A percentile compares a stretch with the other conserved stretches of the same genome.
Conservation (phyloP, 148 eudicot genomes). For the Polygonum maritimum region DNA sequence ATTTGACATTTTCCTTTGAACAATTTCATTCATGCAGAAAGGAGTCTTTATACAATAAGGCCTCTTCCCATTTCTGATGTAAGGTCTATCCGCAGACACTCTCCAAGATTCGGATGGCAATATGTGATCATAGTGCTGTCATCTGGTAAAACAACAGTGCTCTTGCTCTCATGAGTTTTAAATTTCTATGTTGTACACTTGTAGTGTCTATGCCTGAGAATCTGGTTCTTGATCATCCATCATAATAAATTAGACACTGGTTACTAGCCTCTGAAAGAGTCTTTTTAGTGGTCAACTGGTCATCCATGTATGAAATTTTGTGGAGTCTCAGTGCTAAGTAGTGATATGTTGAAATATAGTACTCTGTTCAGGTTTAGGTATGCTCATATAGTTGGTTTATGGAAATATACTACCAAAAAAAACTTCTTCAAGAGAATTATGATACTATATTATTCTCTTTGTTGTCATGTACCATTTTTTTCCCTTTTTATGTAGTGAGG, state of each 20-base stretch:
- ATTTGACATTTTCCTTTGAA: not conserved
- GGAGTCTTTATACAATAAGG: conserved; percentile 79
- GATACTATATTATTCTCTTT: not conserved
- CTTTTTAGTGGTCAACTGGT: not conserved
- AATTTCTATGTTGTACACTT: not conserved
- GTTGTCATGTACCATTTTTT: not conserved
- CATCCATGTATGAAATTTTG: conserved; percentile 2
- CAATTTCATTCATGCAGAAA: conserved; percentile 43
- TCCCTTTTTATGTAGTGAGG: not conserved
- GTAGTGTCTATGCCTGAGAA: not conserved
- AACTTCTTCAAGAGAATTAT: not conserved
- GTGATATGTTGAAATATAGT: not conserved
- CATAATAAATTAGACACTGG: not conserved
- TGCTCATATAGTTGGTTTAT: not conserved
- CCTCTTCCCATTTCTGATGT: conserved; percentile 75
- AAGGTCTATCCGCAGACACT: conserved; percentile 77
- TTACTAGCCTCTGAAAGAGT: not conserved
- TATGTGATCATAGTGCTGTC: conserved; percentile 75
- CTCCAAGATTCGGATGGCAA: conserved; percentile 92
- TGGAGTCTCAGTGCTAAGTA: not conserved
- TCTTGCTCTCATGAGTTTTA: not conserved
- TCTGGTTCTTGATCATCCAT: not conserved
- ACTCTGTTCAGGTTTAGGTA: not conserved
- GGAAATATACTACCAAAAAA: not conserved
- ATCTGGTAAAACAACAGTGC: conserved; percentile 38